Conservation (phyloP, 2,329 filamentous ascomycete genomes). For the Ascochyta pisi region DNA sequence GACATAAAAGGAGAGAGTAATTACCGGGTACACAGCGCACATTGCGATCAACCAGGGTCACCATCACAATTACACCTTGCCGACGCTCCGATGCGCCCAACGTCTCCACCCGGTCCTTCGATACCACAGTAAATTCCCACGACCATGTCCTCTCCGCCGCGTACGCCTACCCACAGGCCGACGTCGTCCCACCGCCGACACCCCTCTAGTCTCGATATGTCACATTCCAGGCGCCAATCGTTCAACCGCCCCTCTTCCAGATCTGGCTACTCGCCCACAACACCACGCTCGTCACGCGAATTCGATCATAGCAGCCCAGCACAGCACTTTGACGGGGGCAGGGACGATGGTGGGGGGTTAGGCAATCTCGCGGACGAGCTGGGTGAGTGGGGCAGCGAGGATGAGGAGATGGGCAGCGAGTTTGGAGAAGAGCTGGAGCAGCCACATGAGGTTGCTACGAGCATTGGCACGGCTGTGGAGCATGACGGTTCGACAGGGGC, state of each 20-base stretch:
- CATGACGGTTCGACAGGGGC: conserved; percentile 42
- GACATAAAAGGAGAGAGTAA: conserved; percentile 14
- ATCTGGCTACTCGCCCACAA: conserved; percentile 53
- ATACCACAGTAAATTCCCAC: conserved; percentile 10
- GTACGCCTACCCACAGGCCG: conserved; percentile 49
- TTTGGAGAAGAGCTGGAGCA: conserved; percentile 44
- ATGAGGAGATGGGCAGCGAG: conserved; percentile 59
- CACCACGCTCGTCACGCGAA: conserved; percentile 50
- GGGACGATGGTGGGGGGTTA: conserved; percentile 61
- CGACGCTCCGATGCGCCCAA: conserved; percentile 16
- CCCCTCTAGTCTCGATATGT: conserved; percentile 53
- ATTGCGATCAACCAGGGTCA: conserved; percentile 17
- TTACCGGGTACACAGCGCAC: conserved; percentile 15
- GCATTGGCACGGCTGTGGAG: conserved; percentile 44
- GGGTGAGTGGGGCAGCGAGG: conserved; percentile 68
- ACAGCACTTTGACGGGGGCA: conserved; percentile 46
- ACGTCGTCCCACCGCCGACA: conserved; percentile 48
- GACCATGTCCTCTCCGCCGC: conserved; percentile 52
- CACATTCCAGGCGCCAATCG: conserved; percentile 44
- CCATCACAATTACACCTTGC: conserved; percentile 13
- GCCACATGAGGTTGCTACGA: conserved; percentile 27
- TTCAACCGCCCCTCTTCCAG: conserved; percentile 51
- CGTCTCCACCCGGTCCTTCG: conserved; percentile 5
- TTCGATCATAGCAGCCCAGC: conserved; percentile 50
- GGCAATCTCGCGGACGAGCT: conserved; percentile 84